These are phyloP conservation scores for Rhodotorula toruloides DNA, from an alignment of 768 basidiomycete genomes.

Conservation along the genomic window DNA sequence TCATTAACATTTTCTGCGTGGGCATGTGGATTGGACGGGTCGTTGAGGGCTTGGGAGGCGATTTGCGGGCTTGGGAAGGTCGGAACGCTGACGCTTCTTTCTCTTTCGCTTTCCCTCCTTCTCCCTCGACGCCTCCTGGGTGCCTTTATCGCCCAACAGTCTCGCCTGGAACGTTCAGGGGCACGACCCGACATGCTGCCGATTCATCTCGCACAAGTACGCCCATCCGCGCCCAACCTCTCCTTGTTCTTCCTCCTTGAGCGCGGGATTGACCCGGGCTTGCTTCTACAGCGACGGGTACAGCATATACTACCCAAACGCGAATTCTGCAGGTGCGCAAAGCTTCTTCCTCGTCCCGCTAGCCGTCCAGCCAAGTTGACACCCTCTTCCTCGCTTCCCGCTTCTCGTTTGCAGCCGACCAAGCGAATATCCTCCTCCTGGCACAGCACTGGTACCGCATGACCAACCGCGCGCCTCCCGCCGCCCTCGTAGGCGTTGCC, in stretches of 20 bases:
- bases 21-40: too few relatives aligned
- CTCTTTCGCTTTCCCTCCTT: too few relatives aligned
- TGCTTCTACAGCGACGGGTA: background rate
- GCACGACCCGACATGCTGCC: conserved; percentile 29
- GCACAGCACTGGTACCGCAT: conserved; percentile 29
- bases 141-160: too few relatives aligned
- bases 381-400: background rate
- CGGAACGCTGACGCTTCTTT: too few relatives aligned
- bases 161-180: conserved; percentile 30
- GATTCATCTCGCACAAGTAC: conserved; percentile 21
- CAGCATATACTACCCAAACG: conserved; percentile 29
- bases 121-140: too few relatives aligned
- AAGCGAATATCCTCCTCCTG: conserved; percentile 19
- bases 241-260: too few relatives aligned
- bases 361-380: background rate
- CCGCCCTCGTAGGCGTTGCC: conserved; percentile 9
- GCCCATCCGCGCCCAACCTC: background rate
- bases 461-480: conserved; percentile 11
- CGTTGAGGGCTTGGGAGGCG: too few relatives aligned
- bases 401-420: too few relatives aligned
- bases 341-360: background rate
- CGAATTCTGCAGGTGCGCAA: background rate
- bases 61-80: too few relatives aligned
- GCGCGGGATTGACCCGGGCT: too few relatives aligned
- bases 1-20: background rate